phyloP scores from a whole-genome alignment of 495 filamentous ascomycete genomes.

The Penicillium diatomitis region DNA sequence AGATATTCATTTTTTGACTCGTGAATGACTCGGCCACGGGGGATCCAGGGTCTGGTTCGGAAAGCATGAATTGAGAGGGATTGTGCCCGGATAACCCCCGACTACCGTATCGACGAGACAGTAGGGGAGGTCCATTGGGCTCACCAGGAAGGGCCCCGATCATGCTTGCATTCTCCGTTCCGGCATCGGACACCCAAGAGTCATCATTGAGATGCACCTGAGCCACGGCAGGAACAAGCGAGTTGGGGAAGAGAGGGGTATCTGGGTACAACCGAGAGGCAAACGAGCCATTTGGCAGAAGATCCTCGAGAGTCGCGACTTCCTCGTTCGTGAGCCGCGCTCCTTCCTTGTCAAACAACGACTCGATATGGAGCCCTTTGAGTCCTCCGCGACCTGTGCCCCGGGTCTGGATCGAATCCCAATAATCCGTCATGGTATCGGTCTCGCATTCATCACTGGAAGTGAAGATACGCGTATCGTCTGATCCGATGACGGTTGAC shows the following conservation, averaged over 20 bases:
- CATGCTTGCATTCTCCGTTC: conserved; percentile 26
- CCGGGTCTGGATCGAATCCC: conserved; percentile 81
- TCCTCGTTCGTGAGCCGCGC: conserved; percentile 46
- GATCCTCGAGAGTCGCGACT: conserved; percentile 46
- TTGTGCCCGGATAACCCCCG: background rate
- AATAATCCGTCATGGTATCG: conserved; percentile 84
- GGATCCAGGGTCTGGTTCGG: background rate
- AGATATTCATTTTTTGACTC: conserved; percentile 45
- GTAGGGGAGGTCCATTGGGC: conserved; percentile 2
- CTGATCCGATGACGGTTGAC: conserved; percentile 76
- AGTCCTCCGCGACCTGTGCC: conserved; percentile 53
- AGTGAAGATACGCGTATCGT: conserved; percentile 65
- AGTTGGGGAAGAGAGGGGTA: conserved; percentile 22
- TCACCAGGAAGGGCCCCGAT: conserved; percentile 26
- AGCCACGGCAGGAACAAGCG: conserved; percentile 44
- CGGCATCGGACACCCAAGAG: conserved; percentile 18
- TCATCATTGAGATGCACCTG: conserved; percentile 6
- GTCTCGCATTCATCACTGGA: conserved; percentile 80
- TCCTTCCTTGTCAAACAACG: conserved; percentile 78
- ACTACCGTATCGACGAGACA: background rate
- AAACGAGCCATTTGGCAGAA: conserved; percentile 38
- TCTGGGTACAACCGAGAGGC: conserved; percentile 20
- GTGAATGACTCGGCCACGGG: conserved; percentile 9
- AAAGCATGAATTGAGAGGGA: background rate
- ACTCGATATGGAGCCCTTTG: conserved; percentile 60